Evolutionary conservation across 441 rosid genomes (phyloP), one percentile per base, ranked within the genome.

Genomic region (Gossypium lobatum): DNA sequence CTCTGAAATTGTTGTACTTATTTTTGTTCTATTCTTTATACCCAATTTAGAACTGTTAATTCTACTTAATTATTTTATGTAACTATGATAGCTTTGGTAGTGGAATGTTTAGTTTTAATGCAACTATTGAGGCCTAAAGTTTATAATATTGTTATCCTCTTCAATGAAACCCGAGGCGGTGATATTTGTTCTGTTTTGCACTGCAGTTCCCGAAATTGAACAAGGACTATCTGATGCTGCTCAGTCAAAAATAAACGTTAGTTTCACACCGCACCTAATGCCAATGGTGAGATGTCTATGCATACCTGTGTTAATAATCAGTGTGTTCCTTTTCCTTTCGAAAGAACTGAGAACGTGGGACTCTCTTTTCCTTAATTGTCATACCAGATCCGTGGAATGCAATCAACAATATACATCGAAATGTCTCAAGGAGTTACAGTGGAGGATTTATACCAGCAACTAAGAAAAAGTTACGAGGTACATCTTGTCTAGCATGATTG

Each of bases 221-320:
- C 99, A 95, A 73, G 99, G 99, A 31, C 80, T 93, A 48, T 86
- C 97, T 48, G 93, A 90, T 80, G 97, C 79, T 72, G 89, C 90
- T 9, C 58, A 39, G 64, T 87, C 94, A 64, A 85, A 92, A 88
- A 76, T 95, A 73, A 93, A 87, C 2, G 92, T 93, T 81, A 93
- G 99, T 87, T 91, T 95, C 77, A 95, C 99, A 50, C 99, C 99
- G 5, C 99, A 95, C 85, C 85, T 95, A 75, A 95, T 93, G 95
- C 98, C 98, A 75, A 93, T 93, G 99, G 98, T 93, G 84, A 65
- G 14, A 62, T 7, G 68, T 37, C 26, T 9, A 6, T 57, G 60
- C 55, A 31, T 58, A 13, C 48, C 14, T 55, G 31, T 75, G 58
- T 48, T 63, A 53, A 52, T 50, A 31, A 26, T 69, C 42, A 9